Evolutionary conservation across 2,329 filamentous ascomycete species (phyloP), one percentile per base, ranked within the genome.

Genomic region (Aspergillus glaucus): DNA sequence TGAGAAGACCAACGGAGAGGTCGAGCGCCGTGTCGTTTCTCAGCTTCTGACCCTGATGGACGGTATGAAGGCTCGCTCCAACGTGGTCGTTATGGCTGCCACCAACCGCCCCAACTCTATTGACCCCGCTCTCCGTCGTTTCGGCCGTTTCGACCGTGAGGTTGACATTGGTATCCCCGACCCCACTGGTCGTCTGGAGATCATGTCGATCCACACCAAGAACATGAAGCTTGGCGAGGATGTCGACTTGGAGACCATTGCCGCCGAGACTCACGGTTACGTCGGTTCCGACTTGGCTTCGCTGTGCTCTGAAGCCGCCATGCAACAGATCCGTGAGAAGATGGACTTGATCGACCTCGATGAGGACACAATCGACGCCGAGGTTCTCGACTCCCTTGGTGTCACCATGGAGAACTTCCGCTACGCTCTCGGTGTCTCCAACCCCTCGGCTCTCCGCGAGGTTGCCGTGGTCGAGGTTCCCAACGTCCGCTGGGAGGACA

Each of bases 361-460:
- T 57, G 93, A 98, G 76, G 93, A 98, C 67, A 98, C 93, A 54
- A 98, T 98, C 55, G 93, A 98, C 63, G 93, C 93, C 26, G 93
- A 98, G 77, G 93, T 98, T 46, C 82, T 98, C 47, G 93, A 98
- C 75, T 97, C 93, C 42, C 84, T 98, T 43, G 93, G 93, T 70
- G 93, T 98, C 44, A 98, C 93, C 54, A 97, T 97, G 89, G 93
- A 98, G 74, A 98, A 98, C 82, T 98, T 98, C 88, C 88, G 91
- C 63, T 98, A 95, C 65, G 92, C 93, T 52, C 87, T 98, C 45
- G 93, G 93, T 63, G 91, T 96, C 52, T 96, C 91, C 73, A 98
- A 98, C 82, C 93, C 93, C 62, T 97, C 93, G 57, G 93, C 93
- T 59, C 89, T 98, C 49, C 93, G 93, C 73, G 93, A 98, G 75